phyloP scores from a whole-genome alignment of 2,329 filamentous ascomycete species.

The Fusarium mexicanum region DNA sequence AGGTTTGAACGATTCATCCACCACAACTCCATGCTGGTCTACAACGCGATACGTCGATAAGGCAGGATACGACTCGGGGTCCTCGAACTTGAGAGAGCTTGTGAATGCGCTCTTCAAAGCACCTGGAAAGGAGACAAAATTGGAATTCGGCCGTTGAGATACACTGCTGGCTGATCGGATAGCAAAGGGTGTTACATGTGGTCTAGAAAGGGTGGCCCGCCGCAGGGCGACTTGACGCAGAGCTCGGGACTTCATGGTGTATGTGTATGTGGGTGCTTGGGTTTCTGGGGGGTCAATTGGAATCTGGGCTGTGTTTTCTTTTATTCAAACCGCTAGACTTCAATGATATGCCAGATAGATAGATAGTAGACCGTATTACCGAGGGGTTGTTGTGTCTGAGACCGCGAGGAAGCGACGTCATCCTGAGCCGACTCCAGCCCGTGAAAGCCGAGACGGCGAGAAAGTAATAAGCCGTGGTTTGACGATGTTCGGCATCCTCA shows the following conservation, averaged over 20 bases:
- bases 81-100: slow-evolving; percentile 78
- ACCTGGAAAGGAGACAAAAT: slow-evolving; percentile 82
- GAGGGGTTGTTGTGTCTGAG: slow-evolving; percentile 35
- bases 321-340: slow-evolving; percentile 15
- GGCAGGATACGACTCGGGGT: slow-evolving; percentile 75
- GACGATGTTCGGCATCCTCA: slow-evolving; percentile 38
- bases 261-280: background rate
- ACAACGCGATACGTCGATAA: slow-evolving; percentile 93
- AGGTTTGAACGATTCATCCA: slow-evolving; percentile 76
- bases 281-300: background rate
- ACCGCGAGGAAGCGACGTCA: slow-evolving; percentile 42
- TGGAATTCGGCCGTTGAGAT: slow-evolving; percentile 65
- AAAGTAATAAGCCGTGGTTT: slow-evolving; percentile 40
- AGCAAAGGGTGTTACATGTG: slow-evolving; percentile 33
- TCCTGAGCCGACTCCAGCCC: slow-evolving; percentile 48
- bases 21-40: slow-evolving; percentile 84
- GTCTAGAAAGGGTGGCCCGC: slow-evolving; percentile 38
- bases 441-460: slow-evolving; percentile 42
- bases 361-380: slow-evolving; percentile 29
- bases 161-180: slow-evolving; percentile 58
- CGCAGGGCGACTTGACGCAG: slow-evolving; percentile 45
- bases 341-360: slow-evolving; percentile 12
- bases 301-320: slow-evolving; percentile 1
- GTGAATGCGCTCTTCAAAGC: slow-evolving; percentile 95
- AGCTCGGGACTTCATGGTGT: slow-evolving; percentile 49